Conservation (phyloP, 257 asterid genomes). For the Hygrophila difformis region DNA sequence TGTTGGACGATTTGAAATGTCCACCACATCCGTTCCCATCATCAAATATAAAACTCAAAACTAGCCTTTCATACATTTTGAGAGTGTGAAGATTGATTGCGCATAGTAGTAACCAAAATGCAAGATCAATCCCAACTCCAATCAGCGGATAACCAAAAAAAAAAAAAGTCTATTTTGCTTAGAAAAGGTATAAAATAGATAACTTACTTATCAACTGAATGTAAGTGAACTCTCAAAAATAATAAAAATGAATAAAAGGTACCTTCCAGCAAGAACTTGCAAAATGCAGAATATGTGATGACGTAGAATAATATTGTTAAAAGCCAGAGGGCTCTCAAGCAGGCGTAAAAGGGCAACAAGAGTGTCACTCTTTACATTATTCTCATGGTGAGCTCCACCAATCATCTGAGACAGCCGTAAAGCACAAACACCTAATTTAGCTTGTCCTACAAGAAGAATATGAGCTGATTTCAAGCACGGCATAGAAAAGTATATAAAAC, state of each 20-base stretch:
- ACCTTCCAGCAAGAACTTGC: constrained; percentile 95
- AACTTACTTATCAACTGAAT: too few relatives aligned
- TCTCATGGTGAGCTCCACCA: constrained; percentile 36
- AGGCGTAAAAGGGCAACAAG: constrained; percentile 75
- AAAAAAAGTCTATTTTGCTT: too few relatives aligned
- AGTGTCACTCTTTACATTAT: constrained; percentile 64
- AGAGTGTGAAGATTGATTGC: too few relatives aligned
- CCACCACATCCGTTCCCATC: too few relatives aligned
- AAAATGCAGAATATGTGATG: constrained; percentile 90
- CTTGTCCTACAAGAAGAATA: constrained; percentile 58
- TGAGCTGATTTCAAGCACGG: constrained; percentile 11
- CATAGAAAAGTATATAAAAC: constrained; percentile 1
- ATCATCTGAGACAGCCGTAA: constrained; percentile 82
- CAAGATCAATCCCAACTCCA: background rate
- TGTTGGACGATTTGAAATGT: too few relatives aligned
- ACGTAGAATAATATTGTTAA: constrained; percentile 77
- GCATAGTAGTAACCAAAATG: too few relatives aligned
- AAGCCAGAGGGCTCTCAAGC: constrained; percentile 93
- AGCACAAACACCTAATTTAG: constrained; percentile 71
- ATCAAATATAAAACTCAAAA: too few relatives aligned
- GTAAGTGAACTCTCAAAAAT: too few relatives aligned
- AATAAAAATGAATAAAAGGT: too few relatives aligned
- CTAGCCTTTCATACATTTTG: too few relatives aligned
- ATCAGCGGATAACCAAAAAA: too few relatives aligned
- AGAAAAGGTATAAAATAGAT: too few relatives aligned